Base-by-base conservation (phyloP, 2,329 filamentous ascomycete genomes). In the Dothistroma pini region DNA sequence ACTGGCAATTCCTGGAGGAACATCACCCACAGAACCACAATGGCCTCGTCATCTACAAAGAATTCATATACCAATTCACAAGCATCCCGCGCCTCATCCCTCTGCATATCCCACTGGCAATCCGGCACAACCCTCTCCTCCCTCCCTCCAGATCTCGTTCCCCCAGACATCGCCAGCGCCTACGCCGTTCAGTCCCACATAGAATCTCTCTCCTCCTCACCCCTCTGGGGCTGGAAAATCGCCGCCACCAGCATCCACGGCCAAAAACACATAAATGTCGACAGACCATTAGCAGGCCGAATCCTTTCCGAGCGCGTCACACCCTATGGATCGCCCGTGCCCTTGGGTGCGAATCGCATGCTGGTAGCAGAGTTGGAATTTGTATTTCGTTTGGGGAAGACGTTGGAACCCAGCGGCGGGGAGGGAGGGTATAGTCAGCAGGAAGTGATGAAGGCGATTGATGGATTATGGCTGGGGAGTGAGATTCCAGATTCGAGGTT, bases 221-320 rank as follows among this genome's bases (percentile, higher is more conserved):
- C 49, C 6, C 49, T 52, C 29, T 52, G 49, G 49, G 49, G 49
- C 29, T 52, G 49, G 49, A 52, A 52, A 32, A 52, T 52, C 22
- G 49, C 49, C 21, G 49, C 49, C 4, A 52, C 49, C 7, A 10
- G 6, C 7, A 16, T 32, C 11, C 49, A 52, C 12, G 49, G 49
- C 21, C 49, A 52, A n/a, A 52, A 52, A 12, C 49, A 52, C 22
- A 32, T 52, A 4, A 32, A 52, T 21, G 49, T 52, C 49, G 49
- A 52, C 22, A 1, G 49, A 52, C 49, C 49, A 5, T 12, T 52
- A 2, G 49, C 49, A 1, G 49, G 49, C 3, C 19, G 49, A 9
- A 29, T 52, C 11, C 22, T 52, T 19, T 1, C 8, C 3, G 49
- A 52, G 7, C 22, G 49, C 4, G 49, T 52, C 1, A 52, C 49